These are phyloP conservation scores for Neonectria coccinea DNA, from an alignment of 2,329 filamentous ascomycete genomes.

Conservation along the genomic window DNA sequence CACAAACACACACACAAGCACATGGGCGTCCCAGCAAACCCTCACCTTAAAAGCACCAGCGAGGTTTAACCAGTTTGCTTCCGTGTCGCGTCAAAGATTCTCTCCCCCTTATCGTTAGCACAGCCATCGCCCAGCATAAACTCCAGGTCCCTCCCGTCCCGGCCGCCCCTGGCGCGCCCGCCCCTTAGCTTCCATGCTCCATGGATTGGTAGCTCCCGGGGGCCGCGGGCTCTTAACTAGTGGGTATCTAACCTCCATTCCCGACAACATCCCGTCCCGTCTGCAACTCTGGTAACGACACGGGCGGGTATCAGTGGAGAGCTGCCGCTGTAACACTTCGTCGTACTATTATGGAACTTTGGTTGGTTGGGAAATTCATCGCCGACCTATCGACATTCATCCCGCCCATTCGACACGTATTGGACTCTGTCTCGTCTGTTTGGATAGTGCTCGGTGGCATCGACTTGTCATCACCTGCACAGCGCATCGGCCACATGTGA, in stretches of 20 bases:
- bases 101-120: background rate
- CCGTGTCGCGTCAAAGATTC: background rate
- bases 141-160: background rate
- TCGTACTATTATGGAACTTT: background rate
- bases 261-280: background rate
- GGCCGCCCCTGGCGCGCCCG: background rate
- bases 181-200: background rate
- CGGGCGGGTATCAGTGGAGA: constrained; percentile 9
- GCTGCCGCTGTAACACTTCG: background rate
- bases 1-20: no score
- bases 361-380: background rate
- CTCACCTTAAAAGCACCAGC: no score
- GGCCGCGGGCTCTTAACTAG: constrained; percentile 6
- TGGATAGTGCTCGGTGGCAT: background rate
- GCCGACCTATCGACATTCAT: background rate
- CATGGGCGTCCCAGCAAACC: no score
- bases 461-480: background rate
- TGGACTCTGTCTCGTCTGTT: background rate
- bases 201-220: background rate
- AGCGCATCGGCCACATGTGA: background rate
- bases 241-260: background rate
- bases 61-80: no score
- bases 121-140: background rate
- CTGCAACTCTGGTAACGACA: background rate
- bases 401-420: background rate